A percentile compares a stretch with the other conserved stretches of the same genome.
These are phyloP conservation scores for Selenicereus undatus DNA, from an alignment of 148 eudicot genomes.

Conservation along the genomic window DNA sequence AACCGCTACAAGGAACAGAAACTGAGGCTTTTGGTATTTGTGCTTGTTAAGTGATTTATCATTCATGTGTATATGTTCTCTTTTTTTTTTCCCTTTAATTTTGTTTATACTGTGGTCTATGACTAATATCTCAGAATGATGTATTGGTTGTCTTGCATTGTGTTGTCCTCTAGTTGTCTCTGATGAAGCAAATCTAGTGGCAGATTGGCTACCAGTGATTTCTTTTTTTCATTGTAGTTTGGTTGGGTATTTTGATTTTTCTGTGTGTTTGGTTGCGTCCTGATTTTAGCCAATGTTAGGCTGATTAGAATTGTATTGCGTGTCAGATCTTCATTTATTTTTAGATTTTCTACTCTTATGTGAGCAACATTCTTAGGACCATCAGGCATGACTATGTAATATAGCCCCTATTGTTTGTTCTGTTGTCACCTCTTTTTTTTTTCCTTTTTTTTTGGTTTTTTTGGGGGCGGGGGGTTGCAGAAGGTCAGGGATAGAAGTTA, in stretches of 20 bases:
- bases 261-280: not conserved
- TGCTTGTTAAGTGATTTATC: not conserved
- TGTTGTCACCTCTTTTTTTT: no score
- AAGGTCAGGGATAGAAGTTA: no score
- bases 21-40: constrained; percentile 73
- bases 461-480: no score
- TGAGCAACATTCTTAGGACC: not conserved
- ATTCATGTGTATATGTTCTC: no score
- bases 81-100: not conserved
- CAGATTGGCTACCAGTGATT: not conserved
- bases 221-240: not conserved
- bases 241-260: not conserved
- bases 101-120: not conserved
- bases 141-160: not conserved
- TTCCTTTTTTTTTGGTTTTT: no score
- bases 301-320: not conserved
- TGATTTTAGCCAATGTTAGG: not conserved
- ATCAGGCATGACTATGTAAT: no score
- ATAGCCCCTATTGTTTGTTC: no score
- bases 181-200: not conserved
- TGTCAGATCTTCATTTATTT: not conserved
- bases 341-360: not conserved
- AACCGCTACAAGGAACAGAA: constrained; percentile 92
- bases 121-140: not conserved
- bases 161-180: not conserved